Evolutionary conservation across 805 yeast genomes (phyloP).

Genomic region (Wickerhamiella alocasiicola): DNA sequence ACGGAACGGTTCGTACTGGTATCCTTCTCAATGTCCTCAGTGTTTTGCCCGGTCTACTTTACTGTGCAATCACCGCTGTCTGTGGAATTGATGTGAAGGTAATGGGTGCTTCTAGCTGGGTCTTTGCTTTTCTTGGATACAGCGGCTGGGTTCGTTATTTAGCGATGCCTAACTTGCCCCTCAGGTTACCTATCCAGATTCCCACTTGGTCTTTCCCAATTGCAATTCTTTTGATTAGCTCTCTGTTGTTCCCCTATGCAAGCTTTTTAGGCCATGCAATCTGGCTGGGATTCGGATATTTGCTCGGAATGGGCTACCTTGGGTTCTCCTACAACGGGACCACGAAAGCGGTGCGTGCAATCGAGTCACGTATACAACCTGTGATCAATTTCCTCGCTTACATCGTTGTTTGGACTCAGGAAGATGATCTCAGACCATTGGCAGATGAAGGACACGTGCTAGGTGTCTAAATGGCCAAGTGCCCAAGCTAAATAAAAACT

Average conservation of each 20-base stretch:
- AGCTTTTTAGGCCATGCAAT: constrained; percentile 65
- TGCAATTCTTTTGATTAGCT: constrained; percentile 35
- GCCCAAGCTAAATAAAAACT: too few relatives aligned
- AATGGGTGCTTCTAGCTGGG: constrained; percentile 53
- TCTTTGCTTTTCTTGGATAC: constrained; percentile 53
- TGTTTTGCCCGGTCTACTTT: constrained; percentile 52
- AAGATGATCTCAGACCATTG: constrained; percentile 34
- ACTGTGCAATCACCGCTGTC: constrained; percentile 27
- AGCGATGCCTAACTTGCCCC: constrained; percentile 19
- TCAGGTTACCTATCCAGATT: constrained; percentile 24
- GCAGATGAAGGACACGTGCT: constrained; percentile 9
- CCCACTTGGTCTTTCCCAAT: constrained; percentile 55
- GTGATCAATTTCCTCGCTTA: constrained; percentile 44
- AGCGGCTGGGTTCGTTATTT: constrained; percentile 39
- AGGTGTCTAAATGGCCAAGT: neutral
- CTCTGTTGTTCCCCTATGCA: constrained; percentile 48
- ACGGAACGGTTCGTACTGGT: constrained; percentile 83
- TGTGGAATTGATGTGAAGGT: neutral
- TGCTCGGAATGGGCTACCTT: constrained; percentile 41
- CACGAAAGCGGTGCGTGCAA: constrained; percentile 42
- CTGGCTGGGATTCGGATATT: constrained; percentile 55
- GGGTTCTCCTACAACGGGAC: constrained; percentile 48
- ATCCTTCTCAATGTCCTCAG: constrained; percentile 63
- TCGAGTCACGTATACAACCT: constrained; percentile 43
- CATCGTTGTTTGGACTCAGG: constrained; percentile 45